These are phyloP conservation scores for Zoysia japonica DNA, from an alignment of 176 grass and related monocot species.

Conservation along the genomic window DNA sequence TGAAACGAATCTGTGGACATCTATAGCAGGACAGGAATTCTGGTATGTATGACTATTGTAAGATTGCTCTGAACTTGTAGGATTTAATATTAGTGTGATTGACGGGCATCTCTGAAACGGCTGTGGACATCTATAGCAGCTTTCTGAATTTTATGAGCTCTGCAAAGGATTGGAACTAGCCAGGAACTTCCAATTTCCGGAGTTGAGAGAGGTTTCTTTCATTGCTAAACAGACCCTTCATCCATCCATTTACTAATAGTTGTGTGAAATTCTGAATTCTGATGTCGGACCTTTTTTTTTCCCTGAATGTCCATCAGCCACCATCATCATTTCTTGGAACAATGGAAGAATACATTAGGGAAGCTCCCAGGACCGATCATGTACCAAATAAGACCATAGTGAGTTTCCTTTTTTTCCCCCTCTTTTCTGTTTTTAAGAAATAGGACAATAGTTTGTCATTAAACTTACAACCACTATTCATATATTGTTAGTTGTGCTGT, in stretches of 20 bases:
- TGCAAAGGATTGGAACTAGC: conserved; percentile 81
- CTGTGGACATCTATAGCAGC: not conserved
- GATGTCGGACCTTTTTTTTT: not conserved
- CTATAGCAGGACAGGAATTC: conserved; percentile 71
- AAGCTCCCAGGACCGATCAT: conserved; percentile 58
- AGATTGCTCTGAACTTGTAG: not conserved
- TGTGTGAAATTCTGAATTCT: conserved; percentile 4
- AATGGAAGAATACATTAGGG: conserved; percentile 96
- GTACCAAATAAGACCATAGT: conserved; percentile 59
- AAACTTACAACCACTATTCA: not conserved
- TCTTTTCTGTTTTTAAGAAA: not conserved
- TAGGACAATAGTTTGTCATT: not conserved
- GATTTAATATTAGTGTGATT: conserved; percentile 2
- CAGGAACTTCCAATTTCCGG: conserved; percentile 77
- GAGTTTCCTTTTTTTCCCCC: conserved; percentile 8
- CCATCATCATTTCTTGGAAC: conserved; percentile 69
- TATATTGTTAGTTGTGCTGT: not conserved
- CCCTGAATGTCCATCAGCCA: conserved; percentile 48
- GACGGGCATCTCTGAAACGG: conserved; percentile 42
- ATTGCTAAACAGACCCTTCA: not conserved
- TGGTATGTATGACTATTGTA: conserved; percentile 39
- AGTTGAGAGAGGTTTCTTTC: conserved; percentile 70
- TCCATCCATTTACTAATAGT: not conserved
- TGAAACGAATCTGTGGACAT: conserved; percentile 56
- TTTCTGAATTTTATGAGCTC: conserved; percentile 75